These are phyloP conservation scores for Penicillium sumatraense DNA, from an alignment of 2,329 filamentous ascomycete species.

Conservation along the genomic window DNA sequence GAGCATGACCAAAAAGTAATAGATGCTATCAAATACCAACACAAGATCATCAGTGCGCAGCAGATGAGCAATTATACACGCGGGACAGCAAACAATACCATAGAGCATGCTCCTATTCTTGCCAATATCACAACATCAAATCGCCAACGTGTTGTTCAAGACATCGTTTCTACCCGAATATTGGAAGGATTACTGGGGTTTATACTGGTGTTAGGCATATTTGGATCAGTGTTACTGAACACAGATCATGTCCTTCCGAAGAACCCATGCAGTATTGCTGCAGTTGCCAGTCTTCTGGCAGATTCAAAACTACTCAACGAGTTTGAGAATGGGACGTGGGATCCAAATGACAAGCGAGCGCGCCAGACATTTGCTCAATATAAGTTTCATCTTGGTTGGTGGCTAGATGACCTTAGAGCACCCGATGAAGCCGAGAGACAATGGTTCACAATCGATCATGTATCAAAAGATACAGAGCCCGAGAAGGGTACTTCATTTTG, in stretches of 20 bases:
- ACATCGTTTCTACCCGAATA: slow-evolving; percentile 7
- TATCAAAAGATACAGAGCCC: neutral
- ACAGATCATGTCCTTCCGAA: slow-evolving; percentile 17
- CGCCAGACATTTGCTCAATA: neutral
- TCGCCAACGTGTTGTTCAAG: slow-evolving; percentile 10
- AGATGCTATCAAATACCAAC: slow-evolving; percentile 11
- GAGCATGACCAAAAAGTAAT: slow-evolving; percentile 2
- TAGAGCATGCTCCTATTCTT: neutral
- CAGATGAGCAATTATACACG: slow-evolving; percentile 10
- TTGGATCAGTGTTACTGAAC: slow-evolving; percentile 6
- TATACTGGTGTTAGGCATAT: slow-evolving; percentile 2
- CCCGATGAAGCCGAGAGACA: neutral
- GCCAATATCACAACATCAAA: slow-evolving; percentile 8
- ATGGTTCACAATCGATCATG: slow-evolving; percentile 3
- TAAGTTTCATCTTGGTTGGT: slow-evolving; percentile 11
- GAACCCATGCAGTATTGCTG: slow-evolving; percentile 17
- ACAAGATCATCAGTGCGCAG: slow-evolving; percentile 12
- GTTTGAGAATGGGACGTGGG: neutral
- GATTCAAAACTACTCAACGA: slow-evolving; percentile 11
- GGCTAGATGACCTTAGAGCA: neutral
- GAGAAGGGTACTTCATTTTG: neutral
- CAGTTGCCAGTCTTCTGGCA: slow-evolving; percentile 14
- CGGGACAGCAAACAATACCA: neutral
- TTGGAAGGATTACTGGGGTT: slow-evolving; percentile 5
- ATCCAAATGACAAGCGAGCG: neutral